Percentiles rank a stretch among this genome's conserved stretches.
Conservation (phyloP, 805 yeast species). For the Candida pseudoglaebosa region DNA sequence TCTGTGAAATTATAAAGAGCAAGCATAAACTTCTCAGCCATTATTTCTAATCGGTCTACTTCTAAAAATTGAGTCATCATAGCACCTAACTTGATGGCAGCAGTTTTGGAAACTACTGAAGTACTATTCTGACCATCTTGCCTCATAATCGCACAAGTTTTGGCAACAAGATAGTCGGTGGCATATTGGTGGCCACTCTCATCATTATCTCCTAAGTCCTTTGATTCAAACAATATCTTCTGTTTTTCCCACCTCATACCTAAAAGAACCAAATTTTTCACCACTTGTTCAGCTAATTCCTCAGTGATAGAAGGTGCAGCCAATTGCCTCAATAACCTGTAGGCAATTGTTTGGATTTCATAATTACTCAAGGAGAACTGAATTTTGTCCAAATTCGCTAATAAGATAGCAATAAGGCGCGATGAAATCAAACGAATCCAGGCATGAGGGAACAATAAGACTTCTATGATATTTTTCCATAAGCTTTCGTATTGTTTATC, state of each 20-base stretch:
- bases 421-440: conserved; percentile 79
- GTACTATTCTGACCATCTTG: conserved; percentile 56
- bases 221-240: conserved; percentile 29
- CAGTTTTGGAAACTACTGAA: conserved; percentile 56
- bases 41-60: conserved; percentile 34
- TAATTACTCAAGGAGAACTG: conserved; percentile 33
- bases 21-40: conserved; percentile 49
- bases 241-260: conserved; percentile 58
- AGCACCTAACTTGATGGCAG: conserved; percentile 68
- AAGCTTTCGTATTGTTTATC: conserved; percentile 25
- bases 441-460: conserved; percentile 79
- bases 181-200: conserved; percentile 36
- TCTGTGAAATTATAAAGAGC: conserved; percentile 52
- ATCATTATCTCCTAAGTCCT: conserved; percentile 12
- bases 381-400: conserved; percentile 37
- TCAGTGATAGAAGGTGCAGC: conserved; percentile 73
- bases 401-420: conserved; percentile 52
- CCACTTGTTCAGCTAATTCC: conserved; percentile 57
- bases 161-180: conserved; percentile 58
- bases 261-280: conserved; percentile 62
- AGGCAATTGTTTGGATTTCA: conserved; percentile 64
- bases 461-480: conserved; percentile 52
- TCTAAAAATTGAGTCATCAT: conserved; percentile 52
- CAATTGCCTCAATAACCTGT: conserved; percentile 69
- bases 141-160: conserved; percentile 60